phyloP scores from a whole-genome alignment of 1,284 basidiomycete species.

The Thecaphora thlaspeos region DNA sequence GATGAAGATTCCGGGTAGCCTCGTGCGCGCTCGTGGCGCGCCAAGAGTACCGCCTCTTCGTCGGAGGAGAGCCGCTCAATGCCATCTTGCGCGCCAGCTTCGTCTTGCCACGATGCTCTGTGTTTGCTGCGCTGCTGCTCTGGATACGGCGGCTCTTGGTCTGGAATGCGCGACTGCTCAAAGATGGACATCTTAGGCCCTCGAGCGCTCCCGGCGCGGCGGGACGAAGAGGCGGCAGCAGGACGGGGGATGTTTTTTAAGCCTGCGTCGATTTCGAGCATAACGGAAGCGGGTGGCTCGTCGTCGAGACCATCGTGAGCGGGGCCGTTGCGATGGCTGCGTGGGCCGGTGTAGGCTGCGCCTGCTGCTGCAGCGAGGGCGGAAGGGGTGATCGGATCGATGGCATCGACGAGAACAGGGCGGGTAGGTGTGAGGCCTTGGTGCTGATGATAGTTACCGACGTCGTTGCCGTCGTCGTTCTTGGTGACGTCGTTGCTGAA shows the following conservation, averaged over 20 bases:
- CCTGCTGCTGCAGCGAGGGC: neutral
- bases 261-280: slow-evolving; percentile 38
- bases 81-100: slow-evolving; percentile 19
- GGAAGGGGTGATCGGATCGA: neutral
- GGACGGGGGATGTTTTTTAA: neutral
- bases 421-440: too few relatives aligned
- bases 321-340: neutral
- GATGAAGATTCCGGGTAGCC: neutral
- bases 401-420: neutral
- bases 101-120: slow-evolving; percentile 3
- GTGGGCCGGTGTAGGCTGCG: too few relatives aligned
- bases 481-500: slow-evolving; percentile 68
- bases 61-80: slow-evolving; percentile 29
- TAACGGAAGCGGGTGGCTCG: neutral
- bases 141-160: too few relatives aligned
- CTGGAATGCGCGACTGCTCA: slow-evolving; percentile 32
- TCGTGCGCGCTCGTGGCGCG: neutral
- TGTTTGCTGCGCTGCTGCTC: too few relatives aligned
- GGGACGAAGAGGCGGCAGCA: too few relatives aligned
- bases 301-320: neutral
- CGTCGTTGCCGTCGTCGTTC: too few relatives aligned
- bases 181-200: too few relatives aligned
- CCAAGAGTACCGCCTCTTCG: slow-evolving; percentile 25
- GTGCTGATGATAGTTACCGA: too few relatives aligned
- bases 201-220: too few relatives aligned